Percentiles rank a stretch among this genome's conserved stretches.
Evolutionary conservation across 176 grass and related monocot genomes (phyloP).

Genomic region (Aegilops speltoides): DNA sequence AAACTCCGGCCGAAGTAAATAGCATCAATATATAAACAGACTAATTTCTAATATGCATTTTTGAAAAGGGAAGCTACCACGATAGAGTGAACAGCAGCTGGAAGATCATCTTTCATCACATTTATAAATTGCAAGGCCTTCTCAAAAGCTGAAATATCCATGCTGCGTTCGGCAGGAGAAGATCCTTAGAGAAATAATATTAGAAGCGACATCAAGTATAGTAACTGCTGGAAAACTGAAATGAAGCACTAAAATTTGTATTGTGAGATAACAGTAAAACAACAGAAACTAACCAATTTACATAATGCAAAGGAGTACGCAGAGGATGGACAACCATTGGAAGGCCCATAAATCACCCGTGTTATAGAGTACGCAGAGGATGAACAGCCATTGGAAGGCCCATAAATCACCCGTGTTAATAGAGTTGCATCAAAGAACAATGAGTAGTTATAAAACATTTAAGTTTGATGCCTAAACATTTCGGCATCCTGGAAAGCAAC

Average conservation of each 20-base stretch:
- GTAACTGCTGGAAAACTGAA: slow-evolving; percentile 38
- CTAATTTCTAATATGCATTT: slow-evolving; percentile 19
- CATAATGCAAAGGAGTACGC: background rate
- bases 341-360: slow-evolving; percentile 8
- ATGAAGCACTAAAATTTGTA: background rate
- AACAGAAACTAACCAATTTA: background rate
- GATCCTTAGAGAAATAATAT: slow-evolving; percentile 99
- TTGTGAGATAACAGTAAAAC: slow-evolving; percentile 23
- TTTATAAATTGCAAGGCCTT: slow-evolving; percentile 88
- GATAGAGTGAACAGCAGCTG: slow-evolving; percentile 87
- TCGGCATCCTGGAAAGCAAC: background rate
- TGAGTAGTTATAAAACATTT: background rate
- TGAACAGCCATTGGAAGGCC: slow-evolving; percentile 7
- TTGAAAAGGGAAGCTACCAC: slow-evolving; percentile 63
- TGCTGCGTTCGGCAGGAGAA: slow-evolving; percentile 98
- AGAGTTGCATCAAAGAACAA: slow-evolving; percentile 7
- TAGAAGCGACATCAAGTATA: slow-evolving; percentile 76
- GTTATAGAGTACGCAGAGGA: slow-evolving; percentile 1
- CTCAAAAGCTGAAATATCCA: slow-evolving; percentile 82
- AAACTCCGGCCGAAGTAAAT: slow-evolving; percentile 10
- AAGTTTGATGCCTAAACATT: background rate
- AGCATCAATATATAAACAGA: background rate
- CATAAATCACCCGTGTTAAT: background rate
- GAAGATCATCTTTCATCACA: slow-evolving; percentile 79
- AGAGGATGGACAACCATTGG: background rate